Evolutionary conservation across 805 yeast species (phyloP).

Genomic region (Pichia cephalocereana): DNA sequence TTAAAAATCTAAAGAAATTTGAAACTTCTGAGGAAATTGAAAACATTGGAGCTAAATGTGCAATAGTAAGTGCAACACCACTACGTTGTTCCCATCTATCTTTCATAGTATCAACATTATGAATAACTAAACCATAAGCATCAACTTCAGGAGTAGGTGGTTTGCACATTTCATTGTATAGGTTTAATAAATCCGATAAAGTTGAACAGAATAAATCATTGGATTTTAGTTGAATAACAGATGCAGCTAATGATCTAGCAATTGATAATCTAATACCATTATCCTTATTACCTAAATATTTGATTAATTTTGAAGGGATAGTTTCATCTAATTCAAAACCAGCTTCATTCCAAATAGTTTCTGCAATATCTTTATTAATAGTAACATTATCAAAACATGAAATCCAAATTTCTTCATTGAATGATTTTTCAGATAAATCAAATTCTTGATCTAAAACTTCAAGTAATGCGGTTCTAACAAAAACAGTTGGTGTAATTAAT

Average conservation of each 20-base stretch:
- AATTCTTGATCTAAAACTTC: conserved; percentile 85
- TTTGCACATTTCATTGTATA: conserved; percentile 51
- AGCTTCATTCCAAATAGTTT: conserved; percentile 81
- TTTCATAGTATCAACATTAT: conserved; percentile 46
- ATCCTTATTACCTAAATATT: conserved; percentile 44
- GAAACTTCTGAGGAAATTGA: conserved; percentile 35
- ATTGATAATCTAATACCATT: conserved; percentile 64
- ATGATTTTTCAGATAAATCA: conserved; percentile 38
- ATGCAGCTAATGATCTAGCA: conserved; percentile 61
- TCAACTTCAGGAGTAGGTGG: conserved; percentile 76
- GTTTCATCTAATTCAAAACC: conserved; percentile 35
- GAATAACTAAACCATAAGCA: conserved; percentile 68
- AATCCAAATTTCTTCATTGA: conserved; percentile 57
- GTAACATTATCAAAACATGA: conserved; percentile 66
- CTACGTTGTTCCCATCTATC: conserved; percentile 84
- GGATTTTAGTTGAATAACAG: conserved; percentile 30
- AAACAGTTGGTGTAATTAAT: conserved; percentile 50
- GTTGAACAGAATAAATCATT: conserved; percentile 23
- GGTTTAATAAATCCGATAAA: conserved; percentile 38
- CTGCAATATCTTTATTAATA: conserved; percentile 53
- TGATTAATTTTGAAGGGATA: conserved; percentile 39
- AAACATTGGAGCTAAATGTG: conserved; percentile 43
- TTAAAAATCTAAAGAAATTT: conserved; percentile 49
- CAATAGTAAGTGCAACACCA: conserved; percentile 65
- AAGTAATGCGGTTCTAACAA: conserved; percentile 70